These are phyloP conservation scores for Trichoderma pleuroti DNA, from an alignment of 2,329 filamentous ascomycete genomes.

Conservation along the genomic window DNA sequence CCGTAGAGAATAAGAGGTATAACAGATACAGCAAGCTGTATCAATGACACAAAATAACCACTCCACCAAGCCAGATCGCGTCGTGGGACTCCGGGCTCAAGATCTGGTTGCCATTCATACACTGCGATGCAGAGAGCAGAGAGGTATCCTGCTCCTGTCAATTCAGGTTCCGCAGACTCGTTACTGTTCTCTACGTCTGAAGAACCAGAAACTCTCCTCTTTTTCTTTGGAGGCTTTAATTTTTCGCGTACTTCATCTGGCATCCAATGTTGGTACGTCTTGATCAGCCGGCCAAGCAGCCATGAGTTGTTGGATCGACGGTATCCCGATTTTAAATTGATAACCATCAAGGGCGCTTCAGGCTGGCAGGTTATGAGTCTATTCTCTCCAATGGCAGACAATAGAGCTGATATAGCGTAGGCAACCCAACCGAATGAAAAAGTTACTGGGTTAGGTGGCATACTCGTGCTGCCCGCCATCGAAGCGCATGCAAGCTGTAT, in stretches of 20 bases:
- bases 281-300: neutral
- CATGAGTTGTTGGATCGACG: neutral
- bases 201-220: no score
- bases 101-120: neutral
- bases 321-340: neutral
- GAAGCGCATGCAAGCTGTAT: conserved; percentile 8
- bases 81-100: neutral
- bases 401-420: neutral
- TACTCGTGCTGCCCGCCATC: conserved; percentile 2
- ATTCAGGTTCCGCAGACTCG: no score
- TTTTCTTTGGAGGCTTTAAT: no score
- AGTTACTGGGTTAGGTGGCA: neutral
- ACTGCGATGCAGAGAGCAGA: neutral
- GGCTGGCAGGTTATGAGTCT: neutral
- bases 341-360: neutral
- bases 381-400: neutral
- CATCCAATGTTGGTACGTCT: neutral
- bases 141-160: no score
- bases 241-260: neutral
- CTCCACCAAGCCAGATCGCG: neutral
- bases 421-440: conserved; percentile 15
- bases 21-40: neutral
- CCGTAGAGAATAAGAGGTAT: neutral
- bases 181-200: neutral
- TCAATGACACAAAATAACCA: neutral